Percentiles rank a stretch among this genome's conserved stretches.
These are phyloP conservation scores for Poa pratensis DNA, from an alignment of 176 grass and related monocot genomes.

Conservation along the genomic window DNA sequence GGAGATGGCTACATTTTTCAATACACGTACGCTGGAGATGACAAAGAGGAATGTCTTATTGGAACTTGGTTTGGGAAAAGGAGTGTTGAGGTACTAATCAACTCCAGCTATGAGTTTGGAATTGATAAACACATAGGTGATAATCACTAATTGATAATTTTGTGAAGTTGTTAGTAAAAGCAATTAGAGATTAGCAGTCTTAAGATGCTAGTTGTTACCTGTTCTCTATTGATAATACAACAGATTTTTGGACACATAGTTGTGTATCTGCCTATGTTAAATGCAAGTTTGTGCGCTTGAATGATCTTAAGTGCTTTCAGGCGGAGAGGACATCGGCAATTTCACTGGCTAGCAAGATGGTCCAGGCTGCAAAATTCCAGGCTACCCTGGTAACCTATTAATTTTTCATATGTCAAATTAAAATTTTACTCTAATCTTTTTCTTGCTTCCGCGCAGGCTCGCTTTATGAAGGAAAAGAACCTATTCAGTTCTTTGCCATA, in stretches of 20 bases:
- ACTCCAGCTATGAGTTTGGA: slow-evolving; percentile 17
- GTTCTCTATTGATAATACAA: neutral
- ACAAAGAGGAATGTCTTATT: slow-evolving; percentile 90
- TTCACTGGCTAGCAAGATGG: slow-evolving; percentile 81
- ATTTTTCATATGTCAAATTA: slow-evolving; percentile 32
- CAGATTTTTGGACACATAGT: neutral
- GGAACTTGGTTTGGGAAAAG: slow-evolving; percentile 95
- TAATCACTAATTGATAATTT: slow-evolving; percentile 13
- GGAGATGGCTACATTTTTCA: slow-evolving; percentile 98
- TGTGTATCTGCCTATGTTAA: slow-evolving; percentile 22
- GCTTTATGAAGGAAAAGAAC: slow-evolving; percentile 94
- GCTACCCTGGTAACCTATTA: slow-evolving; percentile 67
- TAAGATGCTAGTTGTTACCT: neutral
- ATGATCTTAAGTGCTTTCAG: slow-evolving; percentile 60
- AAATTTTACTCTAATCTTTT: slow-evolving; percentile 44
- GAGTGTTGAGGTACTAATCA: slow-evolving; percentile 76
- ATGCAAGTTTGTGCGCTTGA: slow-evolving; percentile 13
- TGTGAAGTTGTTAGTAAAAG: slow-evolving; percentile 6
- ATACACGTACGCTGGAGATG: slow-evolving; percentile 83
- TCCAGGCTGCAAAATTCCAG: slow-evolving; percentile 79
- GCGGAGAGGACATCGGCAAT: slow-evolving; percentile 66
- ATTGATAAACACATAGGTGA: slow-evolving; percentile 29
- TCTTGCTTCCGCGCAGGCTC: slow-evolving; percentile 52
- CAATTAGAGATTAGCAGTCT: neutral
- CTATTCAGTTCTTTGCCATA: slow-evolving; percentile 90